Conservation (phyloP, 139 green algal genomes). For the Chlorokybus atmophyticus region DNA sequence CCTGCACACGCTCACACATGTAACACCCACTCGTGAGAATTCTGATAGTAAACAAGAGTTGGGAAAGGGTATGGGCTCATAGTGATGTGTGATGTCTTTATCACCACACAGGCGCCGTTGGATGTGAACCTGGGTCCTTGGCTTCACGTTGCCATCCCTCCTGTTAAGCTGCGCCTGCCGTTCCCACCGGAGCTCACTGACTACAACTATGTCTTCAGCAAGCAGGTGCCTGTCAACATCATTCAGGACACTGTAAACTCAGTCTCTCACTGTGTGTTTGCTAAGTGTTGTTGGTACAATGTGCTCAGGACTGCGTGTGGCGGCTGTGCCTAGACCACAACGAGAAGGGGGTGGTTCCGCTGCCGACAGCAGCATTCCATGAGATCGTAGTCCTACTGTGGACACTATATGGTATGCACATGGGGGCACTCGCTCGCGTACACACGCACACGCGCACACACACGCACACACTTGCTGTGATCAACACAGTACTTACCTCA, state of each 20-base stretch:
- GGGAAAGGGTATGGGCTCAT: too few species aligned
- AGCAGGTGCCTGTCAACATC: too few species aligned
- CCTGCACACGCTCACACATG: constrained; percentile 36
- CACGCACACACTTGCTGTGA: too few species aligned
- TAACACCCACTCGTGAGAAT: too few species aligned
- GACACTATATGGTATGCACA: constrained; percentile 55
- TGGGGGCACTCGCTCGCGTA: too few species aligned
- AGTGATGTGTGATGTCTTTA: too few species aligned
- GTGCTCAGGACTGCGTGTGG: constrained; percentile 33
- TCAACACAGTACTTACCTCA: too few species aligned
- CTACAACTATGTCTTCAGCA: constrained; percentile 62
- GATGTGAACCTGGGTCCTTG: constrained; percentile 53
- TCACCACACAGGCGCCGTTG: too few species aligned
- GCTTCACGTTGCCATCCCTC: constrained; percentile 32
- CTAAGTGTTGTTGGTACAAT: too few species aligned
- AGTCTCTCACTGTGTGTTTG: too few species aligned
- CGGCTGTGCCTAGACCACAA: constrained; percentile 46
- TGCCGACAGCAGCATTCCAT: constrained; percentile 34
- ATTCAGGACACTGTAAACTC: constrained; percentile 5
- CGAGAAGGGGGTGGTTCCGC: constrained; percentile 10
- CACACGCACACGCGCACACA: too few species aligned
- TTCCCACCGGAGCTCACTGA: constrained; percentile 32
- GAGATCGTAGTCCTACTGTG: constrained; percentile 63
- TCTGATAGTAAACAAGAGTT: too few species aligned
- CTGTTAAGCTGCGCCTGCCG: constrained; percentile 25